Evolutionary conservation across 257 asterid species (phyloP), one percentile per base, ranked within the genome.

Genomic region (Salvia splendens): DNA sequence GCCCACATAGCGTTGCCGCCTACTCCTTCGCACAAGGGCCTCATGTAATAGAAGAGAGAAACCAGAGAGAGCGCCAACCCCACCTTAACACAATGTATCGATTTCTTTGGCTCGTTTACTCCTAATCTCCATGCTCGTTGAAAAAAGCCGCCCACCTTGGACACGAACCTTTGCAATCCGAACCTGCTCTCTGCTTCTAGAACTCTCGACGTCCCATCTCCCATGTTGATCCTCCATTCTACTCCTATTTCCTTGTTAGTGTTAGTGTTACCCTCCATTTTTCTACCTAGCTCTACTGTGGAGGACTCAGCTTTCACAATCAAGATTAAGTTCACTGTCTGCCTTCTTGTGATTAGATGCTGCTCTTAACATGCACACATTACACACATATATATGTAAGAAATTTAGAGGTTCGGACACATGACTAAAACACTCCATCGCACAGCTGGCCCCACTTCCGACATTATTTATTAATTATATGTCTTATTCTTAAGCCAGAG

Each of bases 1-100:
- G 97, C 96, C 97, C 97, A 91, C 83, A 91, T 88, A 42, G 95
- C 96, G 74, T 77, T 86, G 45, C 92, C 92, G 48, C 96, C 97
- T 38, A 91, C 86, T 0, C 92, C 96, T 10, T 86, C 84, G 53
- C 88, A 86, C 53, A 91, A 69, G 49, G 96, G 96, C 77, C 85
- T 82, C 91, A 88, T 80, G 87, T 91, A 91, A 68, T 91, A 91
- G 53, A 88, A 88, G 32, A 86, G 64, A 3, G 97, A 91, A 46
- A 91, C 95, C 8, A 88, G 69, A 9, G 83, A 77, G 8, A 91
- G 92, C 36, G 96, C 95, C 83, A 85, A 3, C n/a, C 95, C 95
- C 14, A 91, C 96, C 71, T 91, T 91, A 12, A 85, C 57, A 65
- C 91, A 82, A 77, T 91, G 97, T 59, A 91, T 74, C 1, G 76